Evolutionary conservation across 2,329 filamentous ascomycete species (phyloP).

Genomic region (Aureobasidium sp.): DNA sequence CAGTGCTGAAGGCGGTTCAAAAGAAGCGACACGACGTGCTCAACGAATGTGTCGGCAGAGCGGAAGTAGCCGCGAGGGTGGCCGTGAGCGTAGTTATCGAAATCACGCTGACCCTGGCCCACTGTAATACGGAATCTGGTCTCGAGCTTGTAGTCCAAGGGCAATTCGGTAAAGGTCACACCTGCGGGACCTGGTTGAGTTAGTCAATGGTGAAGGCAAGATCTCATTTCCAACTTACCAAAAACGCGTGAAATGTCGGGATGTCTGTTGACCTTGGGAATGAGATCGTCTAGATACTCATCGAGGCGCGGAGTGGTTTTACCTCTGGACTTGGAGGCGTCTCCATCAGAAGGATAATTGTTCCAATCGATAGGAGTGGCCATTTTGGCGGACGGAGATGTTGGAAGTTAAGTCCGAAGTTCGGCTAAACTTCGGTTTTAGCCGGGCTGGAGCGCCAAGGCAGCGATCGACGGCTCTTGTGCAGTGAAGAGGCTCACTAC

Average conservation of each 20-base stretch:
- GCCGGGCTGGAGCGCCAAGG: background rate
- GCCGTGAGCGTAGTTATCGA: conserved; percentile 49
- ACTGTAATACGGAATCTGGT: conserved; percentile 39
- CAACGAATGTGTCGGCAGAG: background rate
- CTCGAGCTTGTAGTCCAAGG: conserved; percentile 48
- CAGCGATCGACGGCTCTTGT: background rate
- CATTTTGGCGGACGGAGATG: background rate
- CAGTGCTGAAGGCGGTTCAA: background rate
- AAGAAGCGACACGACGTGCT: background rate
- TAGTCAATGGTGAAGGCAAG: background rate
- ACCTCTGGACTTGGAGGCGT: background rate
- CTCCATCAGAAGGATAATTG: background rate
- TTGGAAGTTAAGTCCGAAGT: background rate
- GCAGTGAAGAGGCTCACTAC: background rate
- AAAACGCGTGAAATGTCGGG: background rate
- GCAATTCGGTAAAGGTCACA: conserved; percentile 42
- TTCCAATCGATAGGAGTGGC: background rate
- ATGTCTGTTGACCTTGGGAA: background rate
- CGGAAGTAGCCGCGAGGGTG: conserved; percentile 38
- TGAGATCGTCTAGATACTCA: background rate
- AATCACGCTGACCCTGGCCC: conserved; percentile 25
- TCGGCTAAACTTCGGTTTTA: background rate
- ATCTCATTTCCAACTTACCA: background rate
- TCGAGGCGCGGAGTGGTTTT: background rate
- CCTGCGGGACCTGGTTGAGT: background rate